Evolutionary conservation across 2,329 filamentous ascomycete genomes (phyloP).

Genomic region (Aaosphaeria arxii): DNA sequence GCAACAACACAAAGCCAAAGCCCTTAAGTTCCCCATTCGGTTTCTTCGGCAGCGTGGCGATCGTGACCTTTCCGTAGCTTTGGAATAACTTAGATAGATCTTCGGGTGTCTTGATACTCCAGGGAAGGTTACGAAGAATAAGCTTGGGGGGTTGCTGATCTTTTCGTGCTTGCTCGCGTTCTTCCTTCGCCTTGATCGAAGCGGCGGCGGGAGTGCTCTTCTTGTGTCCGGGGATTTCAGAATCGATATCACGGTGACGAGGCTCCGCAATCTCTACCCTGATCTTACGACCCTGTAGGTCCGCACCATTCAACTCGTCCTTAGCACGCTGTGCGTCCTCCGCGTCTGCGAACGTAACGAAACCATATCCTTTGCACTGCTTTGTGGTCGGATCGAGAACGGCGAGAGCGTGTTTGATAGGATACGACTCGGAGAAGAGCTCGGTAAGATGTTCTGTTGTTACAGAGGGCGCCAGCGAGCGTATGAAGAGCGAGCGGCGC

Average conservation of each 20-base stretch:
- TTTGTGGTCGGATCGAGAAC: slow-evolving; percentile 85
- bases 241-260: slow-evolving; percentile 62
- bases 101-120: slow-evolving; percentile 86
- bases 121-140: slow-evolving; percentile 92
- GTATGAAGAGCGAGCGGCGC: slow-evolving; percentile 72
- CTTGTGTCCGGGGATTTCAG: slow-evolving; percentile 16
- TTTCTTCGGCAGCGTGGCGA: slow-evolving; percentile 76
- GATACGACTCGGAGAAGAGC: slow-evolving; percentile 90
- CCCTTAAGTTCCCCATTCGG: slow-evolving; percentile 68
- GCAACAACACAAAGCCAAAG: slow-evolving; percentile 88
- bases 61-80: slow-evolving; percentile 89
- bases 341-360: slow-evolving; percentile 92
- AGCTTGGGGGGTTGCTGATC: slow-evolving; percentile 70
- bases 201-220: slow-evolving; percentile 43
- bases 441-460: slow-evolving; percentile 82
- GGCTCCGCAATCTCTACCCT: slow-evolving; percentile 85
- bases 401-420: slow-evolving; percentile 93
- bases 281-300: slow-evolving; percentile 77
- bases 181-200: slow-evolving; percentile 60
- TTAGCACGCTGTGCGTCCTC: slow-evolving; percentile 84
- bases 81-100: slow-evolving; percentile 77
- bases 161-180: slow-evolving; percentile 60
- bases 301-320: slow-evolving; percentile 74
- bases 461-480: slow-evolving; percentile 72
- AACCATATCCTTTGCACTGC: slow-evolving; percentile 86